These are phyloP conservation scores for Candida odintsovae DNA, from an alignment of 805 yeast genomes.

Conservation along the genomic window DNA sequence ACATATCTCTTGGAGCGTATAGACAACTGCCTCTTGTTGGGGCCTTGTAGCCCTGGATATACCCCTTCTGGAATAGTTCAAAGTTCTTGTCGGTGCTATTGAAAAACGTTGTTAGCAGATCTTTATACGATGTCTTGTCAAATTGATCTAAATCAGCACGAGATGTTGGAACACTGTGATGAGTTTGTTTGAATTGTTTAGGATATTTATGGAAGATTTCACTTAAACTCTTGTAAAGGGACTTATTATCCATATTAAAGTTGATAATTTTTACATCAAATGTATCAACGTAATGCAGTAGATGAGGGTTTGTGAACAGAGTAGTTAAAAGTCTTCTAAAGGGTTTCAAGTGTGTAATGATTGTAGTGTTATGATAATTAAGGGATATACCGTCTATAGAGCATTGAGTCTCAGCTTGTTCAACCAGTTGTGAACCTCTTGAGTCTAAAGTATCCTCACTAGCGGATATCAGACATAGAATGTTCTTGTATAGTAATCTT, in stretches of 20 bases:
- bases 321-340: background rate
- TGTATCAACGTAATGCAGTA: background rate
- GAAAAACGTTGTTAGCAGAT: background rate
- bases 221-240: background rate
- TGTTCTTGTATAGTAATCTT: background rate
- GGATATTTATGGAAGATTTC: background rate
- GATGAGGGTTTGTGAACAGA: background rate
- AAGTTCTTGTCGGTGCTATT: background rate
- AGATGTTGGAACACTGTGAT: background rate
- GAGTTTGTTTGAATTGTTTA: background rate
- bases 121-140: background rate
- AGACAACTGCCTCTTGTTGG: background rate
- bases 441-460: background rate
- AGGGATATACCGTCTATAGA: background rate
- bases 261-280: background rate
- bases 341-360: background rate
- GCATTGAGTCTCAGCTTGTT: background rate
- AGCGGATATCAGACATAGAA: background rate
- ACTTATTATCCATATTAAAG: background rate
- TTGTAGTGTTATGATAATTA: background rate
- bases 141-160: background rate
- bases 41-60: background rate
- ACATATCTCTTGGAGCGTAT: background rate
- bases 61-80: background rate
- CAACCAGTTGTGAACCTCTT: background rate